phyloP scores from a whole-genome alignment of 495 filamentous ascomycete species.

The Chaetomium fimeti region DNA sequence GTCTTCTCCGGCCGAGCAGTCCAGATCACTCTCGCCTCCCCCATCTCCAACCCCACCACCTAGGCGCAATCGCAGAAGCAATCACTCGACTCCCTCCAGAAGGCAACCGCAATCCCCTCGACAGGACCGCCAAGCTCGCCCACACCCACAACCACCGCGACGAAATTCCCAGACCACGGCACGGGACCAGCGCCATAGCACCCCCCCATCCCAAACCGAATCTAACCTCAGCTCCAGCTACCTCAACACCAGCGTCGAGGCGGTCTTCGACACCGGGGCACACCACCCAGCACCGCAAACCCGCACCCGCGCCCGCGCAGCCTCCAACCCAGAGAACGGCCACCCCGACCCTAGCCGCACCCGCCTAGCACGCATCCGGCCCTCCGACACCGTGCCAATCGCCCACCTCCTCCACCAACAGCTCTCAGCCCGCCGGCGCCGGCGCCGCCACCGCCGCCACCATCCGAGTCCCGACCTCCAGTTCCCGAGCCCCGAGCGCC shows the following conservation, averaged over 20 bases:
- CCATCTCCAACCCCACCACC: background rate
- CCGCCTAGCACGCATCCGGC: background rate
- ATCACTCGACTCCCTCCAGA: background rate
- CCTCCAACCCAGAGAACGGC: background rate
- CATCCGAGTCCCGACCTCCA: slow-evolving; percentile 6
- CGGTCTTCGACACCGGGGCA: background rate
- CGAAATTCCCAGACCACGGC: background rate
- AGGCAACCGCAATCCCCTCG: background rate
- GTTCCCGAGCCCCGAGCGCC: slow-evolving; percentile 12
- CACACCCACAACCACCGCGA: background rate
- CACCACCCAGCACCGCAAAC: background rate
- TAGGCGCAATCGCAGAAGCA: background rate
- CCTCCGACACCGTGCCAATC: background rate
- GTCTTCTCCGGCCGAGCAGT: background rate
- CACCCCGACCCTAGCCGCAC: background rate
- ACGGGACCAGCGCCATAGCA: background rate
- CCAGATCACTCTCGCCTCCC: slow-evolving; percentile 6
- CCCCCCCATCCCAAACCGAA: background rate
- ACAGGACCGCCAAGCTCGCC: background rate
- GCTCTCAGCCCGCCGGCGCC: background rate
- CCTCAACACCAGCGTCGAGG: slow-evolving; percentile 10
- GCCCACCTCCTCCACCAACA: background rate
- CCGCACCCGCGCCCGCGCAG: background rate
- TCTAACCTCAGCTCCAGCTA: background rate
- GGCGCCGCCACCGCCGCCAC: background rate